Base-by-base conservation (phyloP, 176 grass and related monocot species). In the Melocanna baccifera region DNA sequence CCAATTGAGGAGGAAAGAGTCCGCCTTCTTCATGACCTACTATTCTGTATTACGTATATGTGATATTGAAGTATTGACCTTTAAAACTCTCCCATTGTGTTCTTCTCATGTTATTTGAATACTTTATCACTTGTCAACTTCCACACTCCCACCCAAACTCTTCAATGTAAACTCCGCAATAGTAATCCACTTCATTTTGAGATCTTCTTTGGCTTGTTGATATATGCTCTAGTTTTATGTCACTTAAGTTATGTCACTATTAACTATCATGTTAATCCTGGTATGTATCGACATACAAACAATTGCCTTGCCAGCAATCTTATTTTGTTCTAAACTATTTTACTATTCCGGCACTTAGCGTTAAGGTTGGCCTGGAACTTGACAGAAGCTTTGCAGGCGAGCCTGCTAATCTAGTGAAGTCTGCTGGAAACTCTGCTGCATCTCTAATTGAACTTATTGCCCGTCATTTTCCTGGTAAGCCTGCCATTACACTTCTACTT, bases 1-100 rank as follows among this genome's bases (percentile, higher is more conserved):
- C 96, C 96, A 68, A 88, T 93, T 80, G 91, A 99, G 81, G 96
- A 99, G 69, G 96, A 99, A 91, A 83, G 93, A 82, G 87, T 96
- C 11, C 83, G 96, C 16, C 86, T 96, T 43, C 88, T 99, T 58
- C 96, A 91, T 51, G 96, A 99, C 93, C 93, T 99, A 95, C 68
- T 73, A 62, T 42, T 73, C 19, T 59, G 53, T 34, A 53, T 10
- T 53, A 13, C 1, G 0, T 23, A n/a, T 20, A 56, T 83, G 57
- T n/a, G 66, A 57, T n/a, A 34, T 57, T 57, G 4, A 45, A 45
- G 25, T 66, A 25, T 66, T 84, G 9, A 37, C 12, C 12, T 47
- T 59, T 7, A 18, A 41, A 76, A 76, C 22, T 75, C 42, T 50
- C 1, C 36, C 29, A 26, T 13, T 39, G 18, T 48, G n/a, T 64